A percentile compares a stretch with the other conserved stretches of the same genome.
Conservation (phyloP, 495 filamentous ascomycete species). For the Geopyxis carbonaria region DNA sequence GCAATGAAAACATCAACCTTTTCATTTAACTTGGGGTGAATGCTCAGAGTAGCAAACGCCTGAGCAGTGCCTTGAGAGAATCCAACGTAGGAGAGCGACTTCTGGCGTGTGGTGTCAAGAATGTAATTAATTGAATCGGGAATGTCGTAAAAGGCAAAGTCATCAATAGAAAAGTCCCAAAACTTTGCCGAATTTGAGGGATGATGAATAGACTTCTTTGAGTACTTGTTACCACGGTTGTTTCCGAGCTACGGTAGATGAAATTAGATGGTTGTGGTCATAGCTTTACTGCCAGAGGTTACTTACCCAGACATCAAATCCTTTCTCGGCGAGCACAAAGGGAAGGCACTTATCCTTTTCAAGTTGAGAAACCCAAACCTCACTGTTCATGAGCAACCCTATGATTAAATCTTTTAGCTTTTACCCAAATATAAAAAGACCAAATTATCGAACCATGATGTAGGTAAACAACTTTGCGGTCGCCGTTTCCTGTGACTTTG, state of each 20-base stretch:
- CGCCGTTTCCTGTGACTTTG: slow-evolving; percentile 33
- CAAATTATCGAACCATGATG: slow-evolving; percentile 49
- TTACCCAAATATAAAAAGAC: neutral
- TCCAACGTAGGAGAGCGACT: slow-evolving; percentile 85
- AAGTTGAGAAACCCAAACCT: slow-evolving; percentile 90
- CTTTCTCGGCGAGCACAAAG: slow-evolving; percentile 75
- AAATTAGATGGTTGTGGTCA: too few relatives aligned
- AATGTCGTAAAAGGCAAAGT: slow-evolving; percentile 96
- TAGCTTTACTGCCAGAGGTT: too few relatives aligned
- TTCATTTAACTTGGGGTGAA: slow-evolving; percentile 81
- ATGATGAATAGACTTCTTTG: slow-evolving; percentile 66
- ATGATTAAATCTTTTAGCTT: neutral
- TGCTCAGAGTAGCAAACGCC: slow-evolving; percentile 85
- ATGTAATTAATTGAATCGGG: slow-evolving; percentile 88
- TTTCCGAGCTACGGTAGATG: slow-evolving; percentile 66
- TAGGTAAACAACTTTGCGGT: slow-evolving; percentile 80
- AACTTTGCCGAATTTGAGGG: slow-evolving; percentile 62
- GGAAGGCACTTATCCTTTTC: slow-evolving; percentile 72
- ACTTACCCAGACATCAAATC: slow-evolving; percentile 89
- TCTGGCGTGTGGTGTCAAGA: slow-evolving; percentile 60
- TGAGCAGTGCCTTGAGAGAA: slow-evolving; percentile 96
- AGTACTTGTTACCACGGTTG: slow-evolving; percentile 96
- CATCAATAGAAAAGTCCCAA: slow-evolving; percentile 95
- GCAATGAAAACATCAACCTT: slow-evolving; percentile 94
- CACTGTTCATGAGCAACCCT: slow-evolving; percentile 89